These are phyloP conservation scores for Excoecaria cochinchinensis DNA, from an alignment of 345 rosid genomes.

Conservation along the genomic window DNA sequence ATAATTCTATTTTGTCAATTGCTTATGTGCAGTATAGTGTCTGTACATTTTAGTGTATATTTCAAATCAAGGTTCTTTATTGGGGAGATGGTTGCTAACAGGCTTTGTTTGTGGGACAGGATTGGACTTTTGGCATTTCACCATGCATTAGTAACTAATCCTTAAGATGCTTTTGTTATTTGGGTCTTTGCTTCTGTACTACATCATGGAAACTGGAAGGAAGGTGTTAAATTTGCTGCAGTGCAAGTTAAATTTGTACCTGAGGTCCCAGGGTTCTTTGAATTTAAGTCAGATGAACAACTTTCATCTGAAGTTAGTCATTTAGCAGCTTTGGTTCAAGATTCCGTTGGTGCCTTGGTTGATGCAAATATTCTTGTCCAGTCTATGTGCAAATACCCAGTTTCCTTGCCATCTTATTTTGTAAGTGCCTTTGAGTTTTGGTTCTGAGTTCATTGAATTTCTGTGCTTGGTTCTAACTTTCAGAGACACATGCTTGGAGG, in stretches of 20 bases:
- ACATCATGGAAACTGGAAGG: conserved; percentile 63
- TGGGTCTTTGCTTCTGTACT: conserved; percentile 70
- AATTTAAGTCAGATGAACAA: conserved; percentile 48
- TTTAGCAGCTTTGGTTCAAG: conserved; percentile 48
- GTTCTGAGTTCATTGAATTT: background rate
- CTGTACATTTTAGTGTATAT: too few species aligned
- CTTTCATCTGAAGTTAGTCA: conserved; percentile 59
- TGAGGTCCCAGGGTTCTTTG: conserved; percentile 57
- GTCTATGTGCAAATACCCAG: conserved; percentile 40
- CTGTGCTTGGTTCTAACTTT: background rate
- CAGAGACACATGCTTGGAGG: background rate
- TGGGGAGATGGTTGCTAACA: conserved; percentile 14
- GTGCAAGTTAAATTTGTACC: conserved; percentile 41
- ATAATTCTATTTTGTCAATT: too few species aligned
- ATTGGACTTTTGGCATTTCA: conserved; percentile 83
- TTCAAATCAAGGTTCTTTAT: conserved; percentile 1
- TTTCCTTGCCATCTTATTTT: conserved; percentile 41
- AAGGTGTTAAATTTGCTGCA: conserved; percentile 54
- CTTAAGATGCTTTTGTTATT: conserved; percentile 71
- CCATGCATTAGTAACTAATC: conserved; percentile 63
- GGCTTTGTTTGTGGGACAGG: conserved; percentile 45
- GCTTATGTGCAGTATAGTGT: too few species aligned
- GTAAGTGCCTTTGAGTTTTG: conserved; percentile 41
- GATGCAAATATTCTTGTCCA: conserved; percentile 32
- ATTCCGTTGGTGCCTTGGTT: conserved; percentile 46